Base-by-base conservation (phyloP, 2,329 filamentous ascomycete species). In the Alternaria tenuissima region DNA sequence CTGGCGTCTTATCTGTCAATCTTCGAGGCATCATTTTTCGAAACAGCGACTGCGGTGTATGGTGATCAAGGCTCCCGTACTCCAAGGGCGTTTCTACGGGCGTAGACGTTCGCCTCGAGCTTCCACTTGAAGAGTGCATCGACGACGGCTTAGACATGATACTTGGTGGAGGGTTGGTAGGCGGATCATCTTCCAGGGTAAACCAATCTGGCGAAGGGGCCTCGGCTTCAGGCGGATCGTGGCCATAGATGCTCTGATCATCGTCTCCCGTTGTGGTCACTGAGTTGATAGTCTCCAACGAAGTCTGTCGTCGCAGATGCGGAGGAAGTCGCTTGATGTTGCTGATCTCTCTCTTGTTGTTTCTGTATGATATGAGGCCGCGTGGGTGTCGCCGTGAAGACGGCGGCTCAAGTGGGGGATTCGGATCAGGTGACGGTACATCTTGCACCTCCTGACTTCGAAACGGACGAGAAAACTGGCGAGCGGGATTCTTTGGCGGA, bases 221-320 rank as follows among this genome's bases (percentile, higher is more conserved):
- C 41, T 64, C 59, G 14, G 57, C 61, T 28, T 67, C 64, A n/a
- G 62, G 61, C n/a, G 59, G 59, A 34, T 73, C 65, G 12, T 53
- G 53, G 18, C 61, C 61, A 26, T 68, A 62, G 30, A 62, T 54
- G 46, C 64, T 63, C 46, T 53, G 51, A 20, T 61, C 43, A 18
- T 60, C 57, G 16, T 65, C 68, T 16, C 60, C 53, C 7, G 63
- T 67, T 9, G 69, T 75, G 14, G 64, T 69, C 36, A 76, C 73
- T 3, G 71, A 76, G 16, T 68, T 66, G 51, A 76, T 76, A 5
- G 74, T 76, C 51, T 76, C 74, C 24, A 76, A 55, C 1, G 74
- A 76, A 7, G 71, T 74, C 54, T 69, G 70, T 52, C 62, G 63
- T 5, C 66, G 59, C 20, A 75, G 47, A 38, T 64, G 65, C 8